phyloP scores from a whole-genome alignment of 2,329 filamentous ascomycete genomes.

The Cercospora citrullina region DNA sequence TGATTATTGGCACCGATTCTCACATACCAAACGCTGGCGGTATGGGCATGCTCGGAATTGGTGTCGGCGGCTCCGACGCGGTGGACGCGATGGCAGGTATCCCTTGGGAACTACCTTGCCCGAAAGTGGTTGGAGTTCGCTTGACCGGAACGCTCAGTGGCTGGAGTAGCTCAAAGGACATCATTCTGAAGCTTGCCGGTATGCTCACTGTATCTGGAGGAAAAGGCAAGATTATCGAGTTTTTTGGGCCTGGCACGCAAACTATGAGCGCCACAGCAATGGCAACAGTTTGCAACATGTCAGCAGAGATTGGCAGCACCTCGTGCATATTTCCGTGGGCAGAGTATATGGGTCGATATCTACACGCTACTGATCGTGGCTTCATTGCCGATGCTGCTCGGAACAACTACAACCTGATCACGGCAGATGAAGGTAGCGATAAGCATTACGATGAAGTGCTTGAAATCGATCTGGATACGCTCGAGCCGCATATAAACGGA shows the following conservation, averaged over 20 bases:
- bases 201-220: slow-evolving; percentile 97
- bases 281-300: slow-evolving; percentile 68
- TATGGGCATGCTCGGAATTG: slow-evolving; percentile 86
- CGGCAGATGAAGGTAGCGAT: slow-evolving; percentile 81
- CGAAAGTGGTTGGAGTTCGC: slow-evolving; percentile 92
- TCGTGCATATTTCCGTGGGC: slow-evolving; percentile 97
- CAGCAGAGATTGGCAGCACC: slow-evolving; percentile 71
- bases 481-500: slow-evolving; percentile 96
- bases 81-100: slow-evolving; percentile 97
- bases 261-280: slow-evolving; percentile 78
- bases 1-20: slow-evolving; percentile 94
- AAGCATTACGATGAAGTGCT: slow-evolving; percentile 81
- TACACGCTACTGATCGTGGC: slow-evolving; percentile 82
- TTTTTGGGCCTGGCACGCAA: slow-evolving; percentile 66
- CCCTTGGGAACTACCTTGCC: slow-evolving; percentile 96
- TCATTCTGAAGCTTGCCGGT: slow-evolving; percentile 94
- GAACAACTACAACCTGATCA: slow-evolving; percentile 77
- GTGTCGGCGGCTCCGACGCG: slow-evolving; percentile 95
- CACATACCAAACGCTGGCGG: slow-evolving; percentile 96
- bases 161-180: slow-evolving; percentile 94
- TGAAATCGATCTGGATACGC: slow-evolving; percentile 86
- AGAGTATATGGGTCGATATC: slow-evolving; percentile 90
- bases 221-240: slow-evolving; percentile 63
- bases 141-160: slow-evolving; percentile 83
- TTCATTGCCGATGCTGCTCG: slow-evolving; percentile 88